Evolutionary conservation across 345 rosid genomes (phyloP), one percentile per base, ranked within the genome.

Genomic region (Citropsis articulata): DNA sequence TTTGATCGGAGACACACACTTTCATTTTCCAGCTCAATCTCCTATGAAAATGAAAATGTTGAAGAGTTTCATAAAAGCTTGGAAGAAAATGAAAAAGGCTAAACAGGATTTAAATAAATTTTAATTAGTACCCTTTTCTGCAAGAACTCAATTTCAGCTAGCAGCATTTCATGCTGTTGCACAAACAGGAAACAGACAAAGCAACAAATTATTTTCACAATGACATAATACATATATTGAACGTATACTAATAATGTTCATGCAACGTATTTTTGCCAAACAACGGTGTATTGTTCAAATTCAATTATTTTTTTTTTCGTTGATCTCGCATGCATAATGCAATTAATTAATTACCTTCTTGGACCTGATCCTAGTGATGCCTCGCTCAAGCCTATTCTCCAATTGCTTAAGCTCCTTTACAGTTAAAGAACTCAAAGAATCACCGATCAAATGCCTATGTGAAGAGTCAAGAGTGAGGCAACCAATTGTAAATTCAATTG

Each of bases 331-430:
- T 13, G 18, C 50, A 45, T 45, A 3, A 45, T 45, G 50, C 50
- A 45, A 4, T 45, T 45, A 13, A 45, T 45, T 45, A 45, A 45
- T 45, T 90, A 96, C 99, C 98, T 96, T 96, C 89, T 96, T 96
- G 66, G 99, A 91, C 82, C 98, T 90, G 83, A 96, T 92, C 78
- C 98, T 84, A 7, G 95, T 88, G 72, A 96, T 91, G 75, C 98
- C 99, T 65, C 97, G 89, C 72, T 96, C 99, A 70, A 96, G 98
- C 85, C 95, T 91, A 60, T 91, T 94, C 86, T 96, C 99, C 73
- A 94, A 89, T 75, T 94, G 98, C 88, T 94, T 96, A 60, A 96
- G 91, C 88, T 96, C 99, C 83, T 96, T 96, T 72, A 94, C 92
- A 53, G 88, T 87, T 66, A 94, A 88, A 74, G 90, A 69, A 77